Conservation (phyloP, 192 early-diverging fungal genomes). For the Backusella morwellensis region DNA sequence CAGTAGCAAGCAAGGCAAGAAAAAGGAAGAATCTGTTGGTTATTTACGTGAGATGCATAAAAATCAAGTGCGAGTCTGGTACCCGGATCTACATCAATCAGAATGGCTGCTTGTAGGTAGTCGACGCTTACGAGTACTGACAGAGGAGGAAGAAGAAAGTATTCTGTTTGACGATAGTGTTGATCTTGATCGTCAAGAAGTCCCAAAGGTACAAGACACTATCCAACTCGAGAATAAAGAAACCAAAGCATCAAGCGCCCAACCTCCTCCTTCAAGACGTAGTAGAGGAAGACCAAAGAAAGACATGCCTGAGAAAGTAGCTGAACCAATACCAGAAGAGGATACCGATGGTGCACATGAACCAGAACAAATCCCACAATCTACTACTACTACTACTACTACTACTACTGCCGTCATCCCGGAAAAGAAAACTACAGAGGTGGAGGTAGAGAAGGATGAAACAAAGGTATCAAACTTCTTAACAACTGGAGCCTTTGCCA, state of each 20-base stretch:
- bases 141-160: slow-evolving; percentile 31
- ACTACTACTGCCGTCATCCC: neutral
- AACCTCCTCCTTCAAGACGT: neutral
- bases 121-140: slow-evolving; percentile 34
- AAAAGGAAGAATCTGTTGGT: slow-evolving; percentile 28
- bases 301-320: too few species aligned
- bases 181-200: neutral
- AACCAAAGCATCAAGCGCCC: neutral
- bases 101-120: slow-evolving; percentile 55
- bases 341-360: neutral
- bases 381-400: too few species aligned
- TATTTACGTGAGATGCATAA: slow-evolving; percentile 40
- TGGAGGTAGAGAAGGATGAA: neutral
- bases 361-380: neutral
- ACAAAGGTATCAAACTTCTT: slow-evolving; percentile 17
- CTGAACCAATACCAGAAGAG: neutral
- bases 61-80: slow-evolving; percentile 45
- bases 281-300: slow-evolving; percentile 16
- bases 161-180: slow-evolving; percentile 3
- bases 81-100: slow-evolving; percentile 42
- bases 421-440: neutral
- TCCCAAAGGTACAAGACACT: neutral
- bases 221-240: neutral
- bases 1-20: neutral
- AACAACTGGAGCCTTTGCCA: slow-evolving; percentile 52